phyloP scores from a whole-genome alignment of 2,329 filamentous ascomycete genomes.

The Iodosphaeria phyllophila region DNA sequence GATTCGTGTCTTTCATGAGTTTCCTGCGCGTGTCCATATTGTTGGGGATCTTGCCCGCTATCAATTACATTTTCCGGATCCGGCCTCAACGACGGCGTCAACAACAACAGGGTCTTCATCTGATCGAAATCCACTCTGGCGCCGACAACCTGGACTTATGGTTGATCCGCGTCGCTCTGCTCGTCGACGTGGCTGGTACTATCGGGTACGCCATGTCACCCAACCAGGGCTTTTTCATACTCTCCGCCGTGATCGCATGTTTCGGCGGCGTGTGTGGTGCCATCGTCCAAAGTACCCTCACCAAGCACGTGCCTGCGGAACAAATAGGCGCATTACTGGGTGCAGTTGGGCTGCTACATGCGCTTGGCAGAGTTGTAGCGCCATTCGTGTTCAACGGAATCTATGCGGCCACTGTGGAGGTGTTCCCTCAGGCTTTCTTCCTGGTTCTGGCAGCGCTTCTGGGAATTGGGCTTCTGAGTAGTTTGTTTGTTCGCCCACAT shows the following conservation, averaged over 20 bases:
- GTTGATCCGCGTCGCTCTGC: slow-evolving; percentile 54
- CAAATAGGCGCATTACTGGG: slow-evolving; percentile 76
- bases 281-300: slow-evolving; percentile 66
- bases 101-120: slow-evolving; percentile 17
- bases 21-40: slow-evolving; percentile 58
- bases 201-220: slow-evolving; percentile 54
- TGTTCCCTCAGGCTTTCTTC: slow-evolving; percentile 68
- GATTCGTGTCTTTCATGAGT: slow-evolving; percentile 68
- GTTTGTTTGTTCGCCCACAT: slow-evolving; percentile 54
- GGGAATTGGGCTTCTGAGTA: slow-evolving; percentile 41
- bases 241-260: slow-evolving; percentile 54
- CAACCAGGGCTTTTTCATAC: slow-evolving; percentile 43
- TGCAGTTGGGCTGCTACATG: slow-evolving; percentile 71
- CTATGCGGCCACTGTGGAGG: slow-evolving; percentile 64
- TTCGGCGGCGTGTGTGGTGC: slow-evolving; percentile 74
- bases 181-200: slow-evolving; percentile 61
- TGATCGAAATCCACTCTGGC: slow-evolving; percentile 38
- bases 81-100: slow-evolving; percentile 25
- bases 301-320: slow-evolving; percentile 76
- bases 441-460: slow-evolving; percentile 54
- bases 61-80: slow-evolving; percentile 58
- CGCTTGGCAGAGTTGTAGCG: slow-evolving; percentile 57
- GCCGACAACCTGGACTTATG: slow-evolving; percentile 62
- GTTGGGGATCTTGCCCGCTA: slow-evolving; percentile 52
- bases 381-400: slow-evolving; percentile 74